phyloP scores from a whole-genome alignment of 75 land plant species.

The Picea sitchensis region DNA sequence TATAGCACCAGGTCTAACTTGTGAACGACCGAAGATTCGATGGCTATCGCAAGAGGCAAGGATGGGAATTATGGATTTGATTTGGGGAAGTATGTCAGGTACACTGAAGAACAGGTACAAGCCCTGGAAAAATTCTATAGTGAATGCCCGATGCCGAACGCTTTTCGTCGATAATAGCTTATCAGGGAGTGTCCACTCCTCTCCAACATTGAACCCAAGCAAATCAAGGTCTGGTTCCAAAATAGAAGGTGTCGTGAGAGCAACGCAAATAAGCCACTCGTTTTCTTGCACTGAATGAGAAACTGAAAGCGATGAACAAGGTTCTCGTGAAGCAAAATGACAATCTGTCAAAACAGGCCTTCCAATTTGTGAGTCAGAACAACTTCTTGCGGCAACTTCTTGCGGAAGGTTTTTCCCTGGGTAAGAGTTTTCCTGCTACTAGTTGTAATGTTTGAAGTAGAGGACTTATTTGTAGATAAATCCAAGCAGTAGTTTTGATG shows the following conservation, averaged over 20 bases:
- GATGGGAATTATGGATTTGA: conserved; percentile 24
- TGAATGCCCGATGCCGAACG: conserved; percentile 96
- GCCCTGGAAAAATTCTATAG: conserved; percentile 82
- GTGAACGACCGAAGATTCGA: background rate
- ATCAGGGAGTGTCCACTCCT: conserved; percentile 89
- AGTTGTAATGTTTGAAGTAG: no score
- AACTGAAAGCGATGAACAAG: conserved; percentile 51
- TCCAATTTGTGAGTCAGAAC: conserved; percentile 39
- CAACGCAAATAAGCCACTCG: conserved; percentile 47
- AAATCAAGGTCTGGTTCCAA: conserved; percentile 99
- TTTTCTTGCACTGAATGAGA: conserved; percentile 37
- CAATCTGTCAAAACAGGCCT: conserved; percentile 39
- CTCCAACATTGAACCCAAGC: conserved; percentile 89
- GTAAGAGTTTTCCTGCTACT: no score
- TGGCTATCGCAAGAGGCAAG: conserved; percentile 2
- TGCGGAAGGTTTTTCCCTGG: no score
- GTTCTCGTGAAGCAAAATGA: conserved; percentile 54
- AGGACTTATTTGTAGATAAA: no score
- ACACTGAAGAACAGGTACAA: conserved; percentile 94
- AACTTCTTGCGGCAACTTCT: conserved; percentile 37
- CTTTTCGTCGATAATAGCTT: conserved; percentile 81
- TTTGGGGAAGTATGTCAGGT: conserved; percentile 82
- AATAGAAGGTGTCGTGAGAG: conserved; percentile 83
- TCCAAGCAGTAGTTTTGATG: no score
- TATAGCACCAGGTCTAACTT: background rate